Evolutionary conservation across 306 rosid genomes (phyloP).

Genomic region (Medicago ruthenica): DNA sequence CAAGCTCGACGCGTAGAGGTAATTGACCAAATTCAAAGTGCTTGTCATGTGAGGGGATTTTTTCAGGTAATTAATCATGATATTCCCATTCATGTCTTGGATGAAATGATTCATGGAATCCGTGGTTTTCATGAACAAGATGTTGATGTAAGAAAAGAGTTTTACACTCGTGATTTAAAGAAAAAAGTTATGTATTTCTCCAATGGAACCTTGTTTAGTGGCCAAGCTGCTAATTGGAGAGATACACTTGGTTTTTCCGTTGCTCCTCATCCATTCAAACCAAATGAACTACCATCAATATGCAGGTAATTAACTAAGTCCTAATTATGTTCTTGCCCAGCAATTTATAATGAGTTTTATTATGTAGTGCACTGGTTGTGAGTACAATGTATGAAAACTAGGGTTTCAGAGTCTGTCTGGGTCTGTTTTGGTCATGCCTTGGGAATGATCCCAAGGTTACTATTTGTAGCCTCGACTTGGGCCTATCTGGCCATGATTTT

Average conservation of each 20-base stretch:
- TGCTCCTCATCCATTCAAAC: conserved; percentile 48
- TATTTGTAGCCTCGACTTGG: too few relatives aligned
- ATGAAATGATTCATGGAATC: neutral
- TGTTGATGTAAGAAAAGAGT: conserved; percentile 32
- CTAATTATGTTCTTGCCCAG: neutral
- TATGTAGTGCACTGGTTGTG: too few relatives aligned
- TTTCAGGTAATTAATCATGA: neutral
- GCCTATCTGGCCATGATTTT: too few relatives aligned
- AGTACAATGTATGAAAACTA: too few relatives aligned
- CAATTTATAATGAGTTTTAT: neutral
- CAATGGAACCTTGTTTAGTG: conserved; percentile 52
- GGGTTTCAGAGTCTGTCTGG: too few relatives aligned
- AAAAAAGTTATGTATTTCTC: conserved; percentile 43
- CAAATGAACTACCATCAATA: conserved; percentile 45
- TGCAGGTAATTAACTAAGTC: conserved; percentile 40
- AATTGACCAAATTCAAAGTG: conserved; percentile 41
- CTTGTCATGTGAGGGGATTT: neutral
- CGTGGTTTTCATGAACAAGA: neutral
- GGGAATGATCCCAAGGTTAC: too few relatives aligned
- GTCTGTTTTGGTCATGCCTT: too few relatives aligned
- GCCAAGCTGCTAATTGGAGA: conserved; percentile 35
- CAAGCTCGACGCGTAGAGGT: conserved; percentile 12
- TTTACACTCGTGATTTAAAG: conserved; percentile 37
- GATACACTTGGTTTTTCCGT: conserved; percentile 31
- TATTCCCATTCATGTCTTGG: neutral